Evolutionary conservation across 345 rosid genomes (phyloP).

Genomic region (Aquilaria yunnanensis): DNA sequence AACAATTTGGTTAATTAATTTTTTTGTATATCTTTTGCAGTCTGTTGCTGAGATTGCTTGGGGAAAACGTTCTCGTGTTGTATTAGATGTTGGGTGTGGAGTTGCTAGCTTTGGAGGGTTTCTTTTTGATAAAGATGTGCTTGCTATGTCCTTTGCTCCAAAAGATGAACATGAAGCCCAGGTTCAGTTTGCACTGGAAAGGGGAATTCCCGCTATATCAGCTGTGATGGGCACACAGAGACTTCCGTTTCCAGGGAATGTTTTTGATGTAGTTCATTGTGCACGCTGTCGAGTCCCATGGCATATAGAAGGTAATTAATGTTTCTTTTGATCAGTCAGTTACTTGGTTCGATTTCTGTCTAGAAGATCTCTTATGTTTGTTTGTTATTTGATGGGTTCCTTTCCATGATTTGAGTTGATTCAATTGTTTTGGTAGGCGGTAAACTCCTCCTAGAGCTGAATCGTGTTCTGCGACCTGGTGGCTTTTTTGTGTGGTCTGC

Average conservation of each 20-base stretch:
- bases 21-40: conserved; percentile 27
- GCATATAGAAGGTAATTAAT: conserved; percentile 59
- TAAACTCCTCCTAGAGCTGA: conserved; percentile 60
- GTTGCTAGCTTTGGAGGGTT: conserved; percentile 67
- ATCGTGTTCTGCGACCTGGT: conserved; percentile 55
- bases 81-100: conserved; percentile 70
- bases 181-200: conserved; percentile 63
- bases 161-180: conserved; percentile 79
- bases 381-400: too few species aligned
- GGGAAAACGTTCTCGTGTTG: conserved; percentile 67
- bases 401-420: too few species aligned
- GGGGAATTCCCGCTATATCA: conserved; percentile 64
- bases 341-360: background rate
- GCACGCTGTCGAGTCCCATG: conserved; percentile 71
- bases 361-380: background rate
- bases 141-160: conserved; percentile 63
- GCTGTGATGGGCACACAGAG: conserved; percentile 65
- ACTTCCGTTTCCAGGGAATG: conserved; percentile 58
- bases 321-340: background rate
- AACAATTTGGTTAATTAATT: conserved; percentile 11
- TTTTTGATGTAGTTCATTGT: conserved; percentile 55
- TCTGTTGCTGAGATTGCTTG: conserved; percentile 54
- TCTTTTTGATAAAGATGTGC: conserved; percentile 54
- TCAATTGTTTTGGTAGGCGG: conserved; percentile 31
- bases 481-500: conserved; percentile 74